phyloP scores from a whole-genome alignment of 495 filamentous ascomycete genomes.

The Aspergillus asperescens region DNA sequence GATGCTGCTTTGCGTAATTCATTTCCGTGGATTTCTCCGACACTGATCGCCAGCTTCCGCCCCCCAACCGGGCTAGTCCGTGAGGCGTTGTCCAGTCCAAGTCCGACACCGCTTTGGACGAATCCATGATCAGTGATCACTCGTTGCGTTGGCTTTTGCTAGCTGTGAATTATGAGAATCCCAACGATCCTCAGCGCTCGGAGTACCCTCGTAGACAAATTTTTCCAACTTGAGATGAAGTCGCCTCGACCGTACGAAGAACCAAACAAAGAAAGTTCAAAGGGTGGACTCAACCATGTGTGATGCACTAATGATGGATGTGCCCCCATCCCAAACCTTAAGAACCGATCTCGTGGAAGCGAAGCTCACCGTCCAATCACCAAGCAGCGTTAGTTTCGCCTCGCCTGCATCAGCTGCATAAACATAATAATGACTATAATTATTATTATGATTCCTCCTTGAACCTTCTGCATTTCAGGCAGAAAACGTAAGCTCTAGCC shows the following conservation, averaged over 20 bases:
- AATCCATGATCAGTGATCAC: background rate
- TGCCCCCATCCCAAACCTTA: constrained; percentile 18
- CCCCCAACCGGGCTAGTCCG: background rate
- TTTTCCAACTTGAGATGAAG: no score
- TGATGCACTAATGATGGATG: constrained; percentile 1
- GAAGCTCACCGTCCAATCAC: constrained; percentile 15
- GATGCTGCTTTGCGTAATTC: constrained; percentile 2
- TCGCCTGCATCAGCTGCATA: constrained; percentile 5
- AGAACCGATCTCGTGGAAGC: constrained; percentile 24
- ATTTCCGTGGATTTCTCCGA: constrained; percentile 6
- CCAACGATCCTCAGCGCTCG: background rate
- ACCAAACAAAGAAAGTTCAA: background rate
- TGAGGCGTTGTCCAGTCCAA: background rate
- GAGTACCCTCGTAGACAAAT: no score
- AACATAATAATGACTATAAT: background rate
- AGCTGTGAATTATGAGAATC: constrained; percentile 2
- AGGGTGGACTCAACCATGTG: constrained; percentile 16
- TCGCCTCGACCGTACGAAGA: no score
- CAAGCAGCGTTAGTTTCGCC: background rate
- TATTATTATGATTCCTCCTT: no score
- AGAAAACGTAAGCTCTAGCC: background rate
- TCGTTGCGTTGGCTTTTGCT: background rate
- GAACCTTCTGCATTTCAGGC: background rate
- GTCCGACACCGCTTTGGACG: no score
- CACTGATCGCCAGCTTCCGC: background rate